These are phyloP conservation scores for Boletus albobrunnescens DNA, from an alignment of 1,284 basidiomycete genomes.

Conservation along the genomic window DNA sequence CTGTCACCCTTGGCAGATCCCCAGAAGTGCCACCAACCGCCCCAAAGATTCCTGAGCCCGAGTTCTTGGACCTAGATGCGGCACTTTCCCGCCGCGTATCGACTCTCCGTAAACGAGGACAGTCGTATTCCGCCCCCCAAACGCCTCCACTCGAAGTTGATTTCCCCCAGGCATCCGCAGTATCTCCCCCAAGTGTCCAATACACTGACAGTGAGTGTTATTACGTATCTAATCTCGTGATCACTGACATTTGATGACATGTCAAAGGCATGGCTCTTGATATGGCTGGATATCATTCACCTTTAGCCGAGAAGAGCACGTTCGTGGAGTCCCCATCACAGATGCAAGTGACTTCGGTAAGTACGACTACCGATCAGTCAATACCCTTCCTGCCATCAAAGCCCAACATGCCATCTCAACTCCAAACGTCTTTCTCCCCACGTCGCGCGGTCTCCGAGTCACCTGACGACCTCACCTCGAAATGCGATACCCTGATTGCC, in stretches of 20 bases:
- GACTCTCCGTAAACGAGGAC: constrained; percentile 19
- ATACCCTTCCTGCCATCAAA: constrained; percentile 21
- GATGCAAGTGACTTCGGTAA: neutral
- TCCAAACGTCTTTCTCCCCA: constrained; percentile 21
- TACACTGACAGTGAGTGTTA: constrained; percentile 60
- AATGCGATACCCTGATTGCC: constrained; percentile 5
- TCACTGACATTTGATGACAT: constrained; percentile 5
- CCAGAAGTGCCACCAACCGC: constrained; percentile 5
- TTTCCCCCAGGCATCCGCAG: constrained; percentile 23
- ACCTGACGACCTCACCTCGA: constrained; percentile 13
- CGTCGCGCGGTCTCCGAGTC: constrained; percentile 31
- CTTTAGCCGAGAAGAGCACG: constrained; percentile 27
- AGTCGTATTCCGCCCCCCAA: constrained; percentile 29
- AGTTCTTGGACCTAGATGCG: constrained; percentile 32
- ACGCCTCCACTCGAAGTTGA: constrained; percentile 23
- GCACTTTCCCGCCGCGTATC: constrained; percentile 12
- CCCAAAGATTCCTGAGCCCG: constrained; percentile 37
- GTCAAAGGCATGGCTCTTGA: constrained; percentile 61
- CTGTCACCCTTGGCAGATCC: constrained; percentile 23
- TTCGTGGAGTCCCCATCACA: constrained; percentile 7
- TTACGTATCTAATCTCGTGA: constrained; percentile 16
- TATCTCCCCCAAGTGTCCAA: constrained; percentile 59
- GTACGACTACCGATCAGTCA: constrained; percentile 13
- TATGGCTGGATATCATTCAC: constrained; percentile 61
- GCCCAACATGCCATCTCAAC: constrained; percentile 18